Conservation (phyloP, 169 alveolate genomes). For the Eimeria necatrix region DNA sequence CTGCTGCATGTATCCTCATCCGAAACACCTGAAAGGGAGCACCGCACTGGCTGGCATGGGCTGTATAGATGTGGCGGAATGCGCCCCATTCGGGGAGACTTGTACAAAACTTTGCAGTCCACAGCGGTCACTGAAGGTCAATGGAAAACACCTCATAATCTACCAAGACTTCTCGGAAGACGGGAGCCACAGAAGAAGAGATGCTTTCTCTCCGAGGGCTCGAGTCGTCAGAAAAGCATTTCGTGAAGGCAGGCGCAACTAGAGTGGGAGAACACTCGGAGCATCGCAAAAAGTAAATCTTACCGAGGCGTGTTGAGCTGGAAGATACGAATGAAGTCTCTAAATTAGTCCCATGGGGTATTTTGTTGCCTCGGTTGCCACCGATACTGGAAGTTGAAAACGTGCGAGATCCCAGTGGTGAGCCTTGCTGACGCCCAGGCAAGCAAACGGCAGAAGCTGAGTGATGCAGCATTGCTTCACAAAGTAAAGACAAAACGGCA, state of each 20-base stretch:
- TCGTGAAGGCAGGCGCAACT: not conserved
- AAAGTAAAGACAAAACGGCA: not conserved
- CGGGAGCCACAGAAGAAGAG: no score
- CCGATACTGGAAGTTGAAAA: constrained; percentile 34
- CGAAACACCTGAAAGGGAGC: constrained; percentile 20
- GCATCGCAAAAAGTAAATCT: not conserved
- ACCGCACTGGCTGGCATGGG: not conserved
- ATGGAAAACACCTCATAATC: no score
- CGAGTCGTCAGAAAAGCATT: not conserved
- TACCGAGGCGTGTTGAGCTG: constrained; percentile 36
- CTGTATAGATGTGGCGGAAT: no score
- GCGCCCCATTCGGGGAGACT: no score
- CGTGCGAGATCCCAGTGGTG: constrained; percentile 64
- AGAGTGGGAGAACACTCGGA: not conserved
- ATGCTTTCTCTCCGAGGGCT: no score
- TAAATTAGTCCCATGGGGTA: not conserved
- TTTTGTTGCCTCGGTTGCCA: constrained; percentile 15
- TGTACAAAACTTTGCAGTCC: no score
- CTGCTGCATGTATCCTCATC: constrained; percentile 75
- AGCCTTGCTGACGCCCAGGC: constrained; percentile 59
- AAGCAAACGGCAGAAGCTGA: constrained; percentile 68
- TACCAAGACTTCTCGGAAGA: no score
- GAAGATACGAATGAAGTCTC: not conserved
- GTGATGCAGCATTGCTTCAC: constrained; percentile 26
- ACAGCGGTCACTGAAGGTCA: no score